A percentile compares a stretch with the other conserved stretches of the same genome.
These are phyloP conservation scores for Plasmodium berghei DNA, from an alignment of 169 alveolate species.

Conservation along the genomic window DNA sequence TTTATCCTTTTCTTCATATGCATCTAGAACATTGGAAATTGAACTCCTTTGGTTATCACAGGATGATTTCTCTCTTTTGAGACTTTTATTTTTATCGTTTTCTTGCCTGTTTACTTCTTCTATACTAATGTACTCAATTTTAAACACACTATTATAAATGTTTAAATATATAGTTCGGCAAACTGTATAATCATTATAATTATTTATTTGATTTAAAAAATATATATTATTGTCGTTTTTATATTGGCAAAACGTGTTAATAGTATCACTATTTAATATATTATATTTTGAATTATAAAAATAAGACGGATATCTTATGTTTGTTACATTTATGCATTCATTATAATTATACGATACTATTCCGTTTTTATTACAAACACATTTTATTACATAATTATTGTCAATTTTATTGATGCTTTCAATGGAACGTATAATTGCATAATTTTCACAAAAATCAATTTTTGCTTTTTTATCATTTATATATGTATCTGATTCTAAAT, in stretches of 20 bases:
- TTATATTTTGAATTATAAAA: slow-evolving; percentile 14
- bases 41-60: no score
- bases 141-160: slow-evolving; percentile 44
- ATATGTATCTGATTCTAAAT: not conserved
- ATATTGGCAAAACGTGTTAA: slow-evolving; percentile 32
- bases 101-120: slow-evolving; percentile 23
- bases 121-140: slow-evolving; percentile 37
- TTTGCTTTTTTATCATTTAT: not conserved
- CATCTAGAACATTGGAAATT: not conserved
- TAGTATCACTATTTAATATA: not conserved
- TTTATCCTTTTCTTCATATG: slow-evolving; percentile 12
- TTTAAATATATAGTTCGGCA: slow-evolving; percentile 39
- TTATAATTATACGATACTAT: slow-evolving; percentile 13
- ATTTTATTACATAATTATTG: slow-evolving; percentile 18
- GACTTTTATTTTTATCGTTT: not conserved
- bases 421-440: not conserved
- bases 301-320: slow-evolving; percentile 46
- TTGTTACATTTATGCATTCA: slow-evolving; percentile 49
- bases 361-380: slow-evolving; percentile 3
- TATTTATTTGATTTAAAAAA: slow-evolving; percentile 43
- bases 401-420: slow-evolving; percentile 13
- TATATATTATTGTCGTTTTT: slow-evolving; percentile 24
- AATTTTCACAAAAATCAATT: slow-evolving; percentile 30
- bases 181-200: slow-evolving; percentile 20
- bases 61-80: not conserved